Conservation (phyloP, 2,329 filamentous ascomycete genomes). For the Orbilia javanica region DNA sequence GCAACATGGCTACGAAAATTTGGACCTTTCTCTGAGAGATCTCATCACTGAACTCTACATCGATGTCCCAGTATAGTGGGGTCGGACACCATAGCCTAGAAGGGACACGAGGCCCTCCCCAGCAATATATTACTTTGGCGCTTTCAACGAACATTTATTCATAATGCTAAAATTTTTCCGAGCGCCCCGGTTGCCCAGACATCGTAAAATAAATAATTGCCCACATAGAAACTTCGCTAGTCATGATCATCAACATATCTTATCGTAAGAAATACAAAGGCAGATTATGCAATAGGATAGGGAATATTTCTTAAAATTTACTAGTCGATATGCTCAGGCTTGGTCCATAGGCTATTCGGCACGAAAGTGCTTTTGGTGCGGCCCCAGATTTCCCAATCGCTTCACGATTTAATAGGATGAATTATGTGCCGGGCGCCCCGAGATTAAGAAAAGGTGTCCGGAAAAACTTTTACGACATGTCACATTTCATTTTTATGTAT, state of each 20-base stretch:
- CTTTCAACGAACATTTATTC: constrained; percentile 8
- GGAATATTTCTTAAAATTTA: constrained; percentile 14
- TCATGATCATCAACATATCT: background rate
- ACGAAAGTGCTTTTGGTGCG: constrained; percentile 17
- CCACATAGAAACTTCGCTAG: background rate
- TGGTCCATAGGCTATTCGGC: background rate
- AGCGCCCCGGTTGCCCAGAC: background rate
- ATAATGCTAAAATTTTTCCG: constrained; percentile 39
- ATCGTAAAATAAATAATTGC: background rate
- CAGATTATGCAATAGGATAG: constrained; percentile 35
- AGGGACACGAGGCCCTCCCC: background rate
- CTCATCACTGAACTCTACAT: background rate
- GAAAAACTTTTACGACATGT: constrained; percentile 53
- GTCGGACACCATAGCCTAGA: constrained; percentile 12
- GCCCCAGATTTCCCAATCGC: constrained; percentile 10
- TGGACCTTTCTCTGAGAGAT: constrained; percentile 20
- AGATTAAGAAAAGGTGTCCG: constrained; percentile 2
- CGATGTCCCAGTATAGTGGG: background rate
- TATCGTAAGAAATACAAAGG: constrained; percentile 20
- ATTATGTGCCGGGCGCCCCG: background rate
- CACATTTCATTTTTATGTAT: background rate
- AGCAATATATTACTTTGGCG: background rate
- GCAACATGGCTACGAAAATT: background rate
- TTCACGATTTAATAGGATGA: constrained; percentile 2
- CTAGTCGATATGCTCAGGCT: constrained; percentile 17